Percentiles rank a stretch among this genome's conserved stretches.
Evolutionary conservation across 768 basidiomycete species (phyloP).

Genomic region (Tricholoma flavovirens): DNA sequence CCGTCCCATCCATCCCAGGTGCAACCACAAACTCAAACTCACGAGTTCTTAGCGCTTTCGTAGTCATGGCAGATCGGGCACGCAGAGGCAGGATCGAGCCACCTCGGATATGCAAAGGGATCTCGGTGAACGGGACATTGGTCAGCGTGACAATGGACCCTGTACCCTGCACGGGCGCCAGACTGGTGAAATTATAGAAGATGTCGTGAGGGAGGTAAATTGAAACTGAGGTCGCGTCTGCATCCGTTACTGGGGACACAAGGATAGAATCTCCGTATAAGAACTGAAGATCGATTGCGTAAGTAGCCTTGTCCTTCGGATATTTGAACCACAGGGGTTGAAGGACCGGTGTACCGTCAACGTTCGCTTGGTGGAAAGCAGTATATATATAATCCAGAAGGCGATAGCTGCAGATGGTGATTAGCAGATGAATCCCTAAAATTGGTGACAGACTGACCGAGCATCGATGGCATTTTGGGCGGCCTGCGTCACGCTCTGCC

Average conservation of each 20-base stretch:
- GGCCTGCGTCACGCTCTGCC: slow-evolving; percentile 51
- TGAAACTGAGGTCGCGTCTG: slow-evolving; percentile 50
- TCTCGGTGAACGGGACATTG: slow-evolving; percentile 48
- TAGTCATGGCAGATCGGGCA: slow-evolving; percentile 53
- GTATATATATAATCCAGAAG: slow-evolving; percentile 71
- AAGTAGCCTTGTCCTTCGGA: slow-evolving; percentile 55
- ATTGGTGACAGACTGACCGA: slow-evolving; percentile 35
- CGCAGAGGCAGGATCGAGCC: slow-evolving; percentile 57
- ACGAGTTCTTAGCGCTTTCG: slow-evolving; percentile 42
- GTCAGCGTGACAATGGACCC: slow-evolving; percentile 39
- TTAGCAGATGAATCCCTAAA: not conserved
- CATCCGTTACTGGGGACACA: slow-evolving; percentile 62
- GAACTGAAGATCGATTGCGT: slow-evolving; percentile 60
- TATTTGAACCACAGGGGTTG: slow-evolving; percentile 64
- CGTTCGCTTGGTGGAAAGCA: slow-evolving; percentile 52
- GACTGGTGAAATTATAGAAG: slow-evolving; percentile 59
- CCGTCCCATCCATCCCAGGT: slow-evolving; percentile 44
- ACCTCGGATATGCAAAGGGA: slow-evolving; percentile 59
- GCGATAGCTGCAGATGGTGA: slow-evolving; percentile 41
- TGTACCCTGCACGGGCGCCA: slow-evolving; percentile 40
- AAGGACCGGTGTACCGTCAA: slow-evolving; percentile 61
- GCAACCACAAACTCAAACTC: slow-evolving; percentile 64
- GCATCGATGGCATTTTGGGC: slow-evolving; percentile 57
- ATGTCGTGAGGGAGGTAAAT: slow-evolving; percentile 59
- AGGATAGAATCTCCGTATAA: slow-evolving; percentile 64